Conservation (phyloP, 2,329 filamentous ascomycete genomes). For the Thelonectria discophora region DNA sequence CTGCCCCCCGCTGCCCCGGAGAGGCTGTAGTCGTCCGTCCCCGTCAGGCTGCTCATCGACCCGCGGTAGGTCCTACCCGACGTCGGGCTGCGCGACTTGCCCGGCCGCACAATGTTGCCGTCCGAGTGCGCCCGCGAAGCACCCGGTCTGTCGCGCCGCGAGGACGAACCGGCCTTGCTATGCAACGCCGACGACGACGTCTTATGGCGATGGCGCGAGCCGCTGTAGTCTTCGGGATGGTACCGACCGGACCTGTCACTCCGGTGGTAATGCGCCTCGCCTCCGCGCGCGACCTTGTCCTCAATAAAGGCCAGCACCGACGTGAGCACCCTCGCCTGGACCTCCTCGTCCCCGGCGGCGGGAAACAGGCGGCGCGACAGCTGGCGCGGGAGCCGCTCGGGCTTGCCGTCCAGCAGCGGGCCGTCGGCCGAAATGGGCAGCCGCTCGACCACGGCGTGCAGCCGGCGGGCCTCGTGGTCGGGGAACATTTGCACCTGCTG, state of each 20-base stretch:
- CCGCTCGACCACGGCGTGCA: slow-evolving; percentile 72
- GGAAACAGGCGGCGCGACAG: slow-evolving; percentile 80
- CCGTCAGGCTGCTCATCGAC: slow-evolving; percentile 23
- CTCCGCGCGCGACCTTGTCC: no score
- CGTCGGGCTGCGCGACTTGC: slow-evolving; percentile 33
- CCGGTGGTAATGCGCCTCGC: slow-evolving; percentile 26
- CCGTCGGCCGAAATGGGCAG: slow-evolving; percentile 70
- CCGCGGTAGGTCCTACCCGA: slow-evolving; percentile 34
- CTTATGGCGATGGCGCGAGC: slow-evolving; percentile 30
- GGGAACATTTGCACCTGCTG: slow-evolving; percentile 79
- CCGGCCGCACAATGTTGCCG: slow-evolving; percentile 21
- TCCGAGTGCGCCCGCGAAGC: slow-evolving; percentile 32
- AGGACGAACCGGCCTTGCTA: slow-evolving; percentile 26
- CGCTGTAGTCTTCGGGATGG: slow-evolving; percentile 32
- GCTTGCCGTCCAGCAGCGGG: slow-evolving; percentile 68
- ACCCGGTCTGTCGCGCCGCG: slow-evolving; percentile 28
- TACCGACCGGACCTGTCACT: slow-evolving; percentile 30
- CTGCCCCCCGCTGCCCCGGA: slow-evolving; percentile 17
- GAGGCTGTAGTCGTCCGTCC: slow-evolving; percentile 27
- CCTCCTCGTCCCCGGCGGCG: slow-evolving; percentile 60
- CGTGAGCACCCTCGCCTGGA: slow-evolving; percentile 68
- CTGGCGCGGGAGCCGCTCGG: slow-evolving; percentile 81
- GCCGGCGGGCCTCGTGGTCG: slow-evolving; percentile 74
- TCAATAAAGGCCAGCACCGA: no score
- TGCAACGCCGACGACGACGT: slow-evolving; percentile 21